Conservation (phyloP, 2,329 filamentous ascomycete genomes). For the Clonostachys rosea region DNA sequence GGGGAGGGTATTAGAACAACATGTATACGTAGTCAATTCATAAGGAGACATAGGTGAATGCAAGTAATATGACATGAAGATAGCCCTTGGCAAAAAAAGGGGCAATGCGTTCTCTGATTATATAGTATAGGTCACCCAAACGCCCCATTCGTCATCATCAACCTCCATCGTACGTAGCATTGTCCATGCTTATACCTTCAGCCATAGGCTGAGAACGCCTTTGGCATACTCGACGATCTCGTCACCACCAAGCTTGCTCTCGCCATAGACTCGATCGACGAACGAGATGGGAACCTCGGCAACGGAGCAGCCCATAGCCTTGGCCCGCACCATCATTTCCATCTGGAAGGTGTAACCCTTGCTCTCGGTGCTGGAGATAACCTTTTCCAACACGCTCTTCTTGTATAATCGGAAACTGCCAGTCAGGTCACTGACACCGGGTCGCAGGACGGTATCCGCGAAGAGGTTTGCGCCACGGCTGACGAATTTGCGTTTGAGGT, state of each 20-base stretch:
- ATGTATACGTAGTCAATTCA: not conserved
- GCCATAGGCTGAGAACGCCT: constrained; percentile 72
- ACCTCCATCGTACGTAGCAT: too few relatives aligned
- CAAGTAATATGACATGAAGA: too few relatives aligned
- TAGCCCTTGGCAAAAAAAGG: not conserved
- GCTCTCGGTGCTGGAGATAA: constrained; percentile 80
- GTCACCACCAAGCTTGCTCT: constrained; percentile 88
- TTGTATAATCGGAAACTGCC: constrained; percentile 95
- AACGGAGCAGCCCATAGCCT: constrained; percentile 91
- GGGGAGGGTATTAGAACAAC: not conserved
- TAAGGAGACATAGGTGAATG: not conserved
- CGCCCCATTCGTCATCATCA: constrained; percentile 16
- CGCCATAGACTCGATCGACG: constrained; percentile 91
- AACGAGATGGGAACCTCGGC: constrained; percentile 96
- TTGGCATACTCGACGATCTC: constrained; percentile 98
- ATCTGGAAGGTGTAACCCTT: constrained; percentile 99
- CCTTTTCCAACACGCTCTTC: constrained; percentile 81
- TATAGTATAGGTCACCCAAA: constrained; percentile 21
- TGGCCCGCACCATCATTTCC: constrained; percentile 98
- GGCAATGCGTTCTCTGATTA: constrained; percentile 5
- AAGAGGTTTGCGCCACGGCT: constrained; percentile 90
- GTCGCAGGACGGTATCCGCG: constrained; percentile 87
- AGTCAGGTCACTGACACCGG: constrained; percentile 92
- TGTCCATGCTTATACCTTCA: constrained; percentile 55
- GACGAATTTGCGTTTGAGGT: constrained; percentile 83